Evolutionary conservation across 2,329 filamentous ascomycete species (phyloP), one percentile per base, ranked within the genome.

Genomic region (Neonectria ditissima): DNA sequence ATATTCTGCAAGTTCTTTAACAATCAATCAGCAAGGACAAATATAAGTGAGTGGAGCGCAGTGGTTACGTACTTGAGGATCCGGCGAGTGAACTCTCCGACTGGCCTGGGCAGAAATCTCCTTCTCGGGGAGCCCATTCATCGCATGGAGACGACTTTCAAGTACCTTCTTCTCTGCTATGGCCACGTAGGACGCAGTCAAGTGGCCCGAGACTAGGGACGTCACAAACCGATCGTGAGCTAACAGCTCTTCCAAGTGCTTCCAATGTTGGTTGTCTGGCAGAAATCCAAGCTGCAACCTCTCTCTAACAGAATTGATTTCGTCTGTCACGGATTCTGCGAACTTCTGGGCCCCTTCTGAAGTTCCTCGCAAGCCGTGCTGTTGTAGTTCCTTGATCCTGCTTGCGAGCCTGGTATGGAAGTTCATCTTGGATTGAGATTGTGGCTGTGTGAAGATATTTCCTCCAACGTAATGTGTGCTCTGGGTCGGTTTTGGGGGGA

Each of bases 251-350:
- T 65, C 51, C 0, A 81, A 71, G 10, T 69, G 61, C n/a, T 71
- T 74, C 80, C 80, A 81, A 26, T 76, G 80, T 8, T 67, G 62
- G n/a, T 71, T 69, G 56, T 81, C 77, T 2, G 69, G 72, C 5
- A 79, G 57, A 54, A 77, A 73, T 2, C 78, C 79, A 22, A 56
- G 62, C 2, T 63, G 57, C 26, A 68, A 66, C 14, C 70, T 57
- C 37, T 70, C 69, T 20, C 74, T 75, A 26, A 69, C 55, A 10
- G 62, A 37, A 39, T 76, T 62, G 43, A 81, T 73, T 4, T 59
- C 67, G 13, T 58, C 50, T 11, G 74, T 74, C 30, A 78, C 39
- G 18, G 48, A 60, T 11, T 57, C 64, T 34, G 70, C 69, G 22
- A 68, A 51, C 11, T 55, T 45, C 3, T 14, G 24, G 1, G 67